Base-by-base conservation (phyloP, 1,284 basidiomycete genomes). In the Cutaneotrichosporon mucoides region DNA sequence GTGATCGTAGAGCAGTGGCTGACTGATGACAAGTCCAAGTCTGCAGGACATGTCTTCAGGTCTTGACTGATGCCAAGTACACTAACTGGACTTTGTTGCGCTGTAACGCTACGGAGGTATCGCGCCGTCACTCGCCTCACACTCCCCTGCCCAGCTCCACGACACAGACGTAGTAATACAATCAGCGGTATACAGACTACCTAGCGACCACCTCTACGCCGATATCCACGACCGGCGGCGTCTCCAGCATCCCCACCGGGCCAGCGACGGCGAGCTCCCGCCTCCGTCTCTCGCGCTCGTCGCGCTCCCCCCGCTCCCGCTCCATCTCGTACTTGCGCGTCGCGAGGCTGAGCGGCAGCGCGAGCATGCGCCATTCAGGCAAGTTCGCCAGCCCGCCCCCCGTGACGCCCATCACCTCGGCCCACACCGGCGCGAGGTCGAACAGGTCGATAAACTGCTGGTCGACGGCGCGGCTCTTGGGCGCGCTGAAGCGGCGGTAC, bases 371-470 rank as follows among this genome's bases (percentile, higher is more conserved):
- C 75, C 75, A 76, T 11, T 65, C 40, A 3, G 75, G 75, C 8
- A 76, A 62, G 59, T 73, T 72, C n/a, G 57, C 63, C 8, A 71
- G 44, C 7, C 72, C 73, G 4, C 71, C 70, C 24, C 72, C 69
- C 34, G 48, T 34, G 1, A 55, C 37, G 1, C 63, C 55, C 13
- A 70, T 15, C 13, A 73, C 69, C 49, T 71, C 66, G 13, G 66
- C 66, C 75, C 75, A 78, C 0, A 78, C 76, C 1, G 65, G 62
- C 1, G 55, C 58, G 8, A 76, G 59, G 54, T 76, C 70, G 61
- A 79, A 82, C 4, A 82, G 71, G 66, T 83, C 82, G 61, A 83
- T 83, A 63, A 83, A 84, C 66, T 82, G 81, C 61, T 83, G 80
- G 66, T 84, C 82, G 67, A 83, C 81, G 10, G 77, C 77, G 15